A percentile compares a stretch with the other conserved stretches of the same genome.
Evolutionary conservation across 1,284 basidiomycete species (phyloP).

Genomic region (Puccinia brachypodii): DNA sequence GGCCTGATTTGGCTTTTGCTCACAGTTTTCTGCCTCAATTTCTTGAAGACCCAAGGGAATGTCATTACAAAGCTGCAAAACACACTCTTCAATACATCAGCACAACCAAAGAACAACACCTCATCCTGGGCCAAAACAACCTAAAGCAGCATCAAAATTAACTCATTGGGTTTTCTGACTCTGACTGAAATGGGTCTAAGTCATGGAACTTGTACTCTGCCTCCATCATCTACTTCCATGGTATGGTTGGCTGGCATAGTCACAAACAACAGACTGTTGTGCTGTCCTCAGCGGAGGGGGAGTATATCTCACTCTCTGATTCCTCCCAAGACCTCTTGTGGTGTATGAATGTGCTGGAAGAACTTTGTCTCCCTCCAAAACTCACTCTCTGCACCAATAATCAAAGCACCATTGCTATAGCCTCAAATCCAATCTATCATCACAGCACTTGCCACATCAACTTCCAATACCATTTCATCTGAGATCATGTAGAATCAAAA

Average conservation of each 20-base stretch:
- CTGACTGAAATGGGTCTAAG: not conserved
- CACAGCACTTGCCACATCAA: not conserved
- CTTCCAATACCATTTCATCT: not conserved
- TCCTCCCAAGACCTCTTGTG: conserved; percentile 9
- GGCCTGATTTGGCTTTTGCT: conserved; percentile 17
- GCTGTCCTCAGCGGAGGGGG: not conserved
- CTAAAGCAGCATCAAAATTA: not conserved
- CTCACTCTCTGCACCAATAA: not conserved
- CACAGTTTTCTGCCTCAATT: not conserved
- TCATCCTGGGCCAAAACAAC: conserved; percentile 3
- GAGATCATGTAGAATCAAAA: not conserved
- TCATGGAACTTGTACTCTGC: not conserved
- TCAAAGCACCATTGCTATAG: too few relatives aligned
- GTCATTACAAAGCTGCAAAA: not conserved
- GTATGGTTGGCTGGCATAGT: not conserved
- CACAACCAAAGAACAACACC: not conserved
- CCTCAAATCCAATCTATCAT: not conserved
- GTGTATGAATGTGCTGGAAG: not conserved
- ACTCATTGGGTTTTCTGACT: not conserved
- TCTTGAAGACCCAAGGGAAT: conserved; percentile 4
- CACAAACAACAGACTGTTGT: not conserved
- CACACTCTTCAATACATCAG: conserved; percentile 1
- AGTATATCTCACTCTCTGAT: not conserved
- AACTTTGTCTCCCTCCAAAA: not conserved
- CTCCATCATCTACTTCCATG: not conserved